Base-by-base conservation (phyloP, 306 rosid genomes). In the Sicyos baderoa region DNA sequence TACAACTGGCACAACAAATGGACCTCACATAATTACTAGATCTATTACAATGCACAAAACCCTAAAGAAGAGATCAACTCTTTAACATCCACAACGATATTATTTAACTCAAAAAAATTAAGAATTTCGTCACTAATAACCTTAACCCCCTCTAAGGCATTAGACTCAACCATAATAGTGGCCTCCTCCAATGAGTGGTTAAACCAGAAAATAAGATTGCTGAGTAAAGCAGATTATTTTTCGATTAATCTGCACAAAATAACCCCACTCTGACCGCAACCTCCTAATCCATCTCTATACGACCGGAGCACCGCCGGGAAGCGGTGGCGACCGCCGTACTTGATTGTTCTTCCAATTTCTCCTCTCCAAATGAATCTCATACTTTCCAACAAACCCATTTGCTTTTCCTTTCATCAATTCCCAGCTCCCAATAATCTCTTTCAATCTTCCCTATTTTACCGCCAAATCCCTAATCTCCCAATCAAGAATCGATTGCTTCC, bases 301-400 rank as follows among this genome's bases (percentile, higher is more conserved):
- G 35, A 12, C 35, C 54, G 35, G 70, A 65, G 47, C 12, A 12
- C 70, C 70, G 70, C 21, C 37, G 22, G 70, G 6, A 44, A 44
- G 70, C 37, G 51, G 21, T 25, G 78, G 70, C 68, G 35, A 19
- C 70, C 19, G 72, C 63, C 8, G 68, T 23, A 2, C 70, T 44
- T 9, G 27, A 5, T 63, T 49, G 7, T 55, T 65, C 62, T 55
- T 27, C 37, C 79, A 18, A 21, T 9, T 12, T 29, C n/a, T 72
- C 74, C 77, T 72, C 61, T 71, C 21, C 68, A 60, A 55, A 89
- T 86, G 94, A 80, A 81, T 74, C 53, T 77, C 87, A 75, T 76
- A 17, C 70, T 79, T 71, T 72, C 83, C 7, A 75, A 63, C 29
- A 77, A 7, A 70, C 54, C 78, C 17, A 60, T 79, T 64, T 54